A percentile compares a stretch with the other conserved stretches of the same genome.
These are phyloP conservation scores for Mrakia hoshinonis DNA, from an alignment of 768 basidiomycete species.

Conservation along the genomic window DNA sequence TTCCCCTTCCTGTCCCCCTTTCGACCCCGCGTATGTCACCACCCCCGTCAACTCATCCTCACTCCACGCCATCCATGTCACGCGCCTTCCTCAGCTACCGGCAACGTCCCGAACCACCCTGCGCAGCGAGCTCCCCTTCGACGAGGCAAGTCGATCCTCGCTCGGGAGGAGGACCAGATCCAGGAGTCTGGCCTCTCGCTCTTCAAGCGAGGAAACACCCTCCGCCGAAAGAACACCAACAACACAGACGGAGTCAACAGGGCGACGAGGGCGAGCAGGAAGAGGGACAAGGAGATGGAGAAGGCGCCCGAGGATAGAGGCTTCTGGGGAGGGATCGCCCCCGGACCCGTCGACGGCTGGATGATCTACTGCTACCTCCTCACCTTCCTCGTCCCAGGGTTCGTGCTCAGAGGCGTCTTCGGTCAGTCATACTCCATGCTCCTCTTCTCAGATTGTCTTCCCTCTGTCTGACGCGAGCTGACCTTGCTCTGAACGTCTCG, in stretches of 20 bases:
- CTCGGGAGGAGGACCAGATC: constrained; percentile 65
- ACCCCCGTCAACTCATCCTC: not conserved
- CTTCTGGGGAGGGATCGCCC: constrained; percentile 59
- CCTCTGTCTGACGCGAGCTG: constrained; percentile 17
- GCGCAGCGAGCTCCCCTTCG: constrained; percentile 45
- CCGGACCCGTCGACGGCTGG: constrained; percentile 88
- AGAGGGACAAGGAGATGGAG: constrained; percentile 34
- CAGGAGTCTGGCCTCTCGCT: constrained; percentile 86
- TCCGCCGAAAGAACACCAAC: constrained; percentile 53
- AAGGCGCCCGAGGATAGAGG: constrained; percentile 33
- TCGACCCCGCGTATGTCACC: not conserved
- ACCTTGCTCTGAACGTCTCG: not conserved
- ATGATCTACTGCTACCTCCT: constrained; percentile 85
- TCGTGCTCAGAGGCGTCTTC: constrained; percentile 59
- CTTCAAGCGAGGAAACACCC: constrained; percentile 74
- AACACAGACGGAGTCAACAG: not conserved
- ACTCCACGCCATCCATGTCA: too few species aligned
- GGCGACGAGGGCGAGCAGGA: constrained; percentile 39
- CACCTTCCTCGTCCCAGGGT: constrained; percentile 72
- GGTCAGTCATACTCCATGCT: constrained; percentile 49
- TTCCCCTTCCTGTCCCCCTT: not conserved
- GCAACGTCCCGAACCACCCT: constrained; percentile 18
- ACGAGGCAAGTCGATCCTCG: constrained; percentile 82
- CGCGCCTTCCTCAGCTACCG: constrained; percentile 9
- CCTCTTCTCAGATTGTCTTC: not conserved